Conservation (phyloP, 352 stramenopile species). For the Pythium myriotylum region DNA sequence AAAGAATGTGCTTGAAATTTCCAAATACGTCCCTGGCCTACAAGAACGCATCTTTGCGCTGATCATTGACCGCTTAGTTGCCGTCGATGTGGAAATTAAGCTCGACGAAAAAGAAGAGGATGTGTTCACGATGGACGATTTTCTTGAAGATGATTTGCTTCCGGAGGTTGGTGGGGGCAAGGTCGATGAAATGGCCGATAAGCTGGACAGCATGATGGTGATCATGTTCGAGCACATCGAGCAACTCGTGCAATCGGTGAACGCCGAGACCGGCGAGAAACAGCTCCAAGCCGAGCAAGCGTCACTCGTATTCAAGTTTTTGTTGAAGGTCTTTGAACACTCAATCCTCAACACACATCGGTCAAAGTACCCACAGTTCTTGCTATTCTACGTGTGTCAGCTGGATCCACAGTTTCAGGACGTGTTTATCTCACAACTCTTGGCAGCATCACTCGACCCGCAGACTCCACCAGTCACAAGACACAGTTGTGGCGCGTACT, state of each 20-base stretch:
- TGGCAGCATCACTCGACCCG: conserved; percentile 71
- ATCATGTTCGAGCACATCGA: conserved; percentile 89
- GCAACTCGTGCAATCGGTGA: conserved; percentile 10
- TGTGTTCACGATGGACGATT: conserved; percentile 82
- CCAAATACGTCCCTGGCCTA: conserved; percentile 63
- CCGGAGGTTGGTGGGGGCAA: conserved; percentile 45
- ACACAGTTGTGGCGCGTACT: conserved; percentile 94
- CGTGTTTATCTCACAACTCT: conserved; percentile 81
- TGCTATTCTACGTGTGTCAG: conserved; percentile 89
- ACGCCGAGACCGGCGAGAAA: conserved; percentile 5
- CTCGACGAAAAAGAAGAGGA: conserved; percentile 87
- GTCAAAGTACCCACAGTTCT: conserved; percentile 93
- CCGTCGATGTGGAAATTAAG: conserved; percentile 90
- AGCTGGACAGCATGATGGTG: conserved; percentile 89
- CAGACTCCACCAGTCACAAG: conserved; percentile 88
- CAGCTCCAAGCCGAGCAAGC: conserved; percentile 47
- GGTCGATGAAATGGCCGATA: conserved; percentile 86
- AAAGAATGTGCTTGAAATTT: conserved; percentile 70
- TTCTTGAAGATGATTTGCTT: conserved; percentile 78
- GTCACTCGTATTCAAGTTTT: conserved; percentile 67
- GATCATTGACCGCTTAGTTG: conserved; percentile 84
- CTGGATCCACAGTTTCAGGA: conserved; percentile 80
- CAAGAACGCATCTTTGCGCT: conserved; percentile 84
- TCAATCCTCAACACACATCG: conserved; percentile 89
- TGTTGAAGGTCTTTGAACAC: conserved; percentile 86